A percentile compares a stretch with the other conserved stretches of the same genome.
These are phyloP conservation scores for Nephelium lappaceum DNA, from an alignment of 345 rosid genomes.

Conservation along the genomic window DNA sequence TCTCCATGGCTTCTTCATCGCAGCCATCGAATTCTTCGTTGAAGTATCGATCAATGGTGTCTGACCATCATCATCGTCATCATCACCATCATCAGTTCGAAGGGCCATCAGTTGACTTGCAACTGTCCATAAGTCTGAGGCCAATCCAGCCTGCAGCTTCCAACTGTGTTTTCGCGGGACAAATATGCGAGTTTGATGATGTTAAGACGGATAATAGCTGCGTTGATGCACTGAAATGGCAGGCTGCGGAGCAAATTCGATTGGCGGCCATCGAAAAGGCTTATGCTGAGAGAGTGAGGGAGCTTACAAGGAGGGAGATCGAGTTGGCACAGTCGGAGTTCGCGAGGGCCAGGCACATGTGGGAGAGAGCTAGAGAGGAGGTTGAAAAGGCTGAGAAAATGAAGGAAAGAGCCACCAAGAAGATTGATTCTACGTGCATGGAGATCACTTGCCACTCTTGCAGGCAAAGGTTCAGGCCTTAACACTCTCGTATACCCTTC, in stretches of 20 bases:
- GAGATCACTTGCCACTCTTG: conserved; percentile 99
- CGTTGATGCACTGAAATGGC: conserved; percentile 82
- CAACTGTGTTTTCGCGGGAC: conserved; percentile 21
- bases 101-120: conserved; percentile 75
- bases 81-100: conserved; percentile 21
- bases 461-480: conserved; percentile 86
- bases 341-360: conserved; percentile 75
- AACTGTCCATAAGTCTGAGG: conserved; percentile 79
- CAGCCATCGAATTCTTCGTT: conserved; percentile 29
- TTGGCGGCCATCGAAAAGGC: conserved; percentile 84
- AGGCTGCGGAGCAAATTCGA: conserved; percentile 88
- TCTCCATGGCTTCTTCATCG: conserved; percentile 41
- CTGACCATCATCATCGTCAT: conserved; percentile 21
- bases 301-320: conserved; percentile 87
- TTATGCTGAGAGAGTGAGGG: conserved; percentile 93
- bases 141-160: conserved; percentile 47
- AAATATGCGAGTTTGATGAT: conserved; percentile 34
- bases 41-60: conserved; percentile 26
- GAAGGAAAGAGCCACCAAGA: conserved; percentile 73
- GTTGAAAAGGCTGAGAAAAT: conserved; percentile 79
- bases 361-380: conserved; percentile 90
- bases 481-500: conserved; percentile 7
- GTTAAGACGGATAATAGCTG: conserved; percentile 33
- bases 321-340: conserved; percentile 95
- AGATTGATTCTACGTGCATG: conserved; percentile 74